Evolutionary conservation across 75 land plant genomes (phyloP), one percentile per base, ranked within the genome.

Genomic region (Adiantum capillusveneris): DNA sequence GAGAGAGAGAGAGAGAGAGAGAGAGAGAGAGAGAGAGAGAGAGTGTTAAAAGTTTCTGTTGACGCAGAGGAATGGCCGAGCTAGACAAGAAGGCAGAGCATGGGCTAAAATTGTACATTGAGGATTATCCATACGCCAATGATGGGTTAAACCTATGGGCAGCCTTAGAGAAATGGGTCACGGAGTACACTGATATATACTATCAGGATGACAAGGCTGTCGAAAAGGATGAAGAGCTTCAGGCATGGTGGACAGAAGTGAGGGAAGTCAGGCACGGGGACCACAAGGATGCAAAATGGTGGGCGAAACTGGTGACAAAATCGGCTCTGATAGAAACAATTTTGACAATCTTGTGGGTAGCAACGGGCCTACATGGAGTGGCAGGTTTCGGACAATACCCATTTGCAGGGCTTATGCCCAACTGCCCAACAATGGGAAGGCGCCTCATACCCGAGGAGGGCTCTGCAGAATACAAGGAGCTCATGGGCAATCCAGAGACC

Each of bases 301-400:
- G 78, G 73, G 58, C 48, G 11, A n/a, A 20, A 14, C 58, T 75
- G 63, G 48, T 29, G 26, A 30, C 57, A 0, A 14, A 29, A n/a
- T 1, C 42, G 13, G 59, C 63, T 13, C 59, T 70, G 12, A 62
- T 24, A 11, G 54, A 41, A 36, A 37, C 57, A 24, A 16, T 64
- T 1, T 31, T 68, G 0, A 65, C 63, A 6, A 17, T 75, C 11
- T 48, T 69, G 1, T 70, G 78, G 78, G 19, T 75, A 12, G 68
- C 66, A 0, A 75, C 77, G 0, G 75, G 66, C 25, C 78, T 70
- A 31, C 81, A 82, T 20, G 71, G 75, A 2, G 81, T 74, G 2
- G 65, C 83, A 26, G 84, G 81, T 29, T 83, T 83, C 29, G 86
- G 83, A 25, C 86, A 83, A 44, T 86, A 79, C 59, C 62, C 83